Percentiles rank a stretch among this genome's conserved stretches.
Evolutionary conservation across 805 yeast species (phyloP).

Genomic region (Lachancea mirantina): DNA sequence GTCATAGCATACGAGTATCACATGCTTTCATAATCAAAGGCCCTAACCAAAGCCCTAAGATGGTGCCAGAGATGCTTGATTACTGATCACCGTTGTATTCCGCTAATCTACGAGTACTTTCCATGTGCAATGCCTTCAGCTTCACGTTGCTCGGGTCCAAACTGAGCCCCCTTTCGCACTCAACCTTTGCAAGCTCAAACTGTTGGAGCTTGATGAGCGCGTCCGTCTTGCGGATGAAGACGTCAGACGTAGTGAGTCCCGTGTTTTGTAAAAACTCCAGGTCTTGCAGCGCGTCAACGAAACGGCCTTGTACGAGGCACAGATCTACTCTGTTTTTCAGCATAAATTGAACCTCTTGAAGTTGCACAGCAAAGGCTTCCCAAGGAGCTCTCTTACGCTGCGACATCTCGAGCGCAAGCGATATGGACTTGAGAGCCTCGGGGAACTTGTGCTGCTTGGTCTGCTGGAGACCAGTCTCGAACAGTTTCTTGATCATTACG

Average conservation of each 20-base stretch:
- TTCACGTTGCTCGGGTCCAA: constrained; percentile 46
- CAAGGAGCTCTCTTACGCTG: constrained; percentile 56
- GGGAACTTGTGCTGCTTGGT: constrained; percentile 49
- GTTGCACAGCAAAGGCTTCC: constrained; percentile 64
- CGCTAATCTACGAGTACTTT: constrained; percentile 22
- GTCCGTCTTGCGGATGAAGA: constrained; percentile 65
- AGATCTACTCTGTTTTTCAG: constrained; percentile 69
- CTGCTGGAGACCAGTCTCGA: constrained; percentile 50
- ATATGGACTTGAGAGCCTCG: constrained; percentile 58
- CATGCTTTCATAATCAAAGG: too few relatives aligned
- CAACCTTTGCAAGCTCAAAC: constrained; percentile 53
- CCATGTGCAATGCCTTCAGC: constrained; percentile 22
- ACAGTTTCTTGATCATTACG: constrained; percentile 52
- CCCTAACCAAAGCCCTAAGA: too few relatives aligned
- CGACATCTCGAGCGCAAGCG: constrained; percentile 62
- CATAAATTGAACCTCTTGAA: constrained; percentile 60
- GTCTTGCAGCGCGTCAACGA: constrained; percentile 57
- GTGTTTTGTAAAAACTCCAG: constrained; percentile 58
- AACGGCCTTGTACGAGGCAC: constrained; percentile 46
- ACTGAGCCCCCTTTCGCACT: constrained; percentile 67
- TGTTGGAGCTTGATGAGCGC: constrained; percentile 56
- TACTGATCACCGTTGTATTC: constrained; percentile 30
- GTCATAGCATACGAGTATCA: too few relatives aligned
- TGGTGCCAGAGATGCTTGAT: too few relatives aligned
- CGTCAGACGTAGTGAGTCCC: constrained; percentile 56